Base-by-base conservation (phyloP, 140 eudicot species). In the Bidens hawaiensis region DNA sequence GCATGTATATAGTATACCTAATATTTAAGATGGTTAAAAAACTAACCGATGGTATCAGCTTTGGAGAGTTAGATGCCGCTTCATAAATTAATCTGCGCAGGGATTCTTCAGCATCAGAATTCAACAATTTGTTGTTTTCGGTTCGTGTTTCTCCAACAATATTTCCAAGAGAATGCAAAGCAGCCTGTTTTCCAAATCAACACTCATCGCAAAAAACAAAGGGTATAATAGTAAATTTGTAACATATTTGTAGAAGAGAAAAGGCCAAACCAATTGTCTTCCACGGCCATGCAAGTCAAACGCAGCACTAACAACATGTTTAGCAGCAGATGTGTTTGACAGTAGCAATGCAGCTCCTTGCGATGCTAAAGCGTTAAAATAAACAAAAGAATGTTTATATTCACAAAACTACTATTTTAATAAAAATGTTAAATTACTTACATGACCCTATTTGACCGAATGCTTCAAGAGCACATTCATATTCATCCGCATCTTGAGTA, bases 401-500 rank as follows among this genome's bases (percentile, higher is more conserved):
- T 27, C 45, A 53, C 17, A 23, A 65, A 18, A 50, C 4, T 17
- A 30, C 8, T 30, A 30, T 30, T 9, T 1, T 16, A 60, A 11
- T 46, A 42, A 11, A 30, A 18, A 49, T 36, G 27, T 13, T 12
- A 6, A 33, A 15, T 22, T 49, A 69, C 99, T 87, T 75, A 93
- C 99, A 82, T 57, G 79, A 78, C 48, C 96, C 96, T 78, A 93
- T 80, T 68, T 88, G 91, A 70, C 99, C 99, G 67, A 93, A 31
- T 55, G 99, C 95, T 79, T 88, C 96, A 56, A 93, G 85, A 38
- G 94, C 99, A 72, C 87, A 87, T 82, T 93, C 99, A 64, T 66
- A 78, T 77, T 93, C 99, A 77, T 88, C 95, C 40, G 80, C 87
- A 71, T 93, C 95, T 67, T 69, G 81, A 71, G 68, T 76, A 64